Evolutionary conservation across 2,329 filamentous ascomycete species (phyloP).

Genomic region (Fusarium liriodendri): DNA sequence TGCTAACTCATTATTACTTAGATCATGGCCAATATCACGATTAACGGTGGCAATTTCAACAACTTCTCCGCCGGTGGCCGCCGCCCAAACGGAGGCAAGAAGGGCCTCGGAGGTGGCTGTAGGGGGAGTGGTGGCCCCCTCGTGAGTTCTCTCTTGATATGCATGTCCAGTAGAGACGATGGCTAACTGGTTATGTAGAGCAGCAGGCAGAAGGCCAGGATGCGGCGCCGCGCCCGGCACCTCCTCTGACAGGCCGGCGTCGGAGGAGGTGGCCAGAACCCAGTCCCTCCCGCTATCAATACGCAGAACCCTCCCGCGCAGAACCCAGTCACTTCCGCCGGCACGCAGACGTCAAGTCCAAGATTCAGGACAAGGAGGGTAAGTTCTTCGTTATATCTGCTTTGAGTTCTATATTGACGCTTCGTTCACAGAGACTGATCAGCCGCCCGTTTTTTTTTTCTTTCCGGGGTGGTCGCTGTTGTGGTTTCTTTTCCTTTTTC

Average conservation of each 20-base stretch:
- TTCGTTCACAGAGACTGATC: neutral
- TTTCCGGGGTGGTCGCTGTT: too few relatives aligned
- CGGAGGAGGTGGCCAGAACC: too few relatives aligned
- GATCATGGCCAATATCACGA: neutral
- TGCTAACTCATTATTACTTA: too few relatives aligned
- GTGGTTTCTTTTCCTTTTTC: neutral
- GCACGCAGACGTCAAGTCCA: too few relatives aligned
- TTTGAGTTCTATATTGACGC: neutral
- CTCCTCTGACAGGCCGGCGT: neutral
- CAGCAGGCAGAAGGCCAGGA: neutral
- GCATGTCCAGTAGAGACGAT: neutral
- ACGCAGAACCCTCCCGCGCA: too few relatives aligned
- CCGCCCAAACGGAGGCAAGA: too few relatives aligned
- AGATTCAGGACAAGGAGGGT: slow-evolving; percentile 98
- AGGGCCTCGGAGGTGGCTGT: too few relatives aligned
- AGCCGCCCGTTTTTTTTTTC: neutral
- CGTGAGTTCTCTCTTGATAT: neutral
- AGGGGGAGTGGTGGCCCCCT: neutral
- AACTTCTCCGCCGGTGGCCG: neutral
- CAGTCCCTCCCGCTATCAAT: too few relatives aligned
- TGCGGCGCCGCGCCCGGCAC: neutral
- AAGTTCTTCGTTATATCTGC: neutral
- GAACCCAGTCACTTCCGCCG: neutral
- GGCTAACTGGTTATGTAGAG: neutral
- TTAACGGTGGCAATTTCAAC: neutral